A percentile compares a stretch with the other conserved stretches of the same genome.
Evolutionary conservation across 75 land plant species (phyloP).

Genomic region (Sequoiadendron giganteum): DNA sequence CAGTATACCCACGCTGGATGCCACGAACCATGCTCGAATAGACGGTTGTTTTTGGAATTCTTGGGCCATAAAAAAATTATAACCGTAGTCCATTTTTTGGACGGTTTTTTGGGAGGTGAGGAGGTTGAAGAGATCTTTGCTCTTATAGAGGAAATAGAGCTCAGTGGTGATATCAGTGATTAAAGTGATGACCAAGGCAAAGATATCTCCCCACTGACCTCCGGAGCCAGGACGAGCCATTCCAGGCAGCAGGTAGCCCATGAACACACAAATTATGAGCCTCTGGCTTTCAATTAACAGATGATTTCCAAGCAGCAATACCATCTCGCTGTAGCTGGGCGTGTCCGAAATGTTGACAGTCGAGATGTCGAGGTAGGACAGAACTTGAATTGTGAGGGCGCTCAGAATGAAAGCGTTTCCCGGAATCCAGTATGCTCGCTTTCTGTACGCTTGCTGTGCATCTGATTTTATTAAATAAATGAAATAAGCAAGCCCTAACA

Average conservation of each 20-base stretch:
- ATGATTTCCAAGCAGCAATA: too few species aligned
- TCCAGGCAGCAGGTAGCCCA: neutral
- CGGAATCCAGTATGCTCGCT: neutral
- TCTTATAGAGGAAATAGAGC: neutral
- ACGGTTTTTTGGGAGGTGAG: too few species aligned
- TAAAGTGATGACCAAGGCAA: neutral
- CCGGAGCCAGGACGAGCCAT: neutral
- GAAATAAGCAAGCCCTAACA: neutral
- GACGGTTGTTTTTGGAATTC: too few species aligned
- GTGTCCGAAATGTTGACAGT: neutral
- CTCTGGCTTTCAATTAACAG: too few species aligned
- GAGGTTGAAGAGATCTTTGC: neutral
- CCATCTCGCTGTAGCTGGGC: neutral
- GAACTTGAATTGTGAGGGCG: neutral
- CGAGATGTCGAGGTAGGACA: neutral
- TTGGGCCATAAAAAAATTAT: too few species aligned
- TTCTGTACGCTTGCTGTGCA: neutral
- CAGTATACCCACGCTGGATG: too few species aligned
- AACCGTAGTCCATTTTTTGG: too few species aligned
- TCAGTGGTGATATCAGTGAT: neutral
- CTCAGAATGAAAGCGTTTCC: neutral
- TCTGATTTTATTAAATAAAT: neutral
- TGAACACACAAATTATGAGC: too few species aligned
- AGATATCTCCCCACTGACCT: neutral
- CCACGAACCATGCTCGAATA: too few species aligned